These are phyloP conservation scores for Xylaria sp. DNA, from an alignment of 2,329 filamentous ascomycete species.

Conservation along the genomic window DNA sequence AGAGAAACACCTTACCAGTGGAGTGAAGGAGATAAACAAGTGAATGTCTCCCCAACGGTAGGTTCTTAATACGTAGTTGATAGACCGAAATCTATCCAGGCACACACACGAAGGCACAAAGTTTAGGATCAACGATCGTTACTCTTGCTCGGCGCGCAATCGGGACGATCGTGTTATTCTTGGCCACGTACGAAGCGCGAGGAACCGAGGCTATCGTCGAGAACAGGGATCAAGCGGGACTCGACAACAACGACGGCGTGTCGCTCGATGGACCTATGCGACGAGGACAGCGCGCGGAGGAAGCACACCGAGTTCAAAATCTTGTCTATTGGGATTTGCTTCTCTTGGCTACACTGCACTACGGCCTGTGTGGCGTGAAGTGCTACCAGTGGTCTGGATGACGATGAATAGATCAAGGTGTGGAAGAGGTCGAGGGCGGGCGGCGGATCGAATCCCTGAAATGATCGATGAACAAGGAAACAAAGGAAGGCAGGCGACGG, in stretches of 20 bases:
- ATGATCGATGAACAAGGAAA: conserved; percentile 32
- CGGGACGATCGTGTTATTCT: conserved; percentile 32
- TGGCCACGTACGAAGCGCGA: conserved; percentile 39
- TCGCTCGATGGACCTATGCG: conserved; percentile 39
- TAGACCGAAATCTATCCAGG: conserved; percentile 37
- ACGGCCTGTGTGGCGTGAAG: conserved; percentile 41
- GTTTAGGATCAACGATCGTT: conserved; percentile 31
- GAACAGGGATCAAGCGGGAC: conserved; percentile 39
- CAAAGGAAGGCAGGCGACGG: conserved; percentile 29
- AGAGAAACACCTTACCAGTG: conserved; percentile 57
- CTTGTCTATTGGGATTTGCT: conserved; percentile 40
- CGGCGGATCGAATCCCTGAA: conserved; percentile 33
- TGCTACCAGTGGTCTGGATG: conserved; percentile 21
- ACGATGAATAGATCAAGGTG: conserved; percentile 17
- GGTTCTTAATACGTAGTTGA: conserved; percentile 40
- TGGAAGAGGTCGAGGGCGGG: conserved; percentile 25
- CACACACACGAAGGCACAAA: conserved; percentile 37
- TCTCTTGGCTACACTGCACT: conserved; percentile 42
- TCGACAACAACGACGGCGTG: conserved; percentile 38
- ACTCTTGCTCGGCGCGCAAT: conserved; percentile 32
- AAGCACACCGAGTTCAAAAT: conserved; percentile 24
- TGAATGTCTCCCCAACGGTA: conserved; percentile 86
- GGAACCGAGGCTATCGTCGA: conserved; percentile 38
- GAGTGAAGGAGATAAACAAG: conserved; percentile 90
- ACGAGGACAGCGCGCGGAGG: conserved; percentile 32